Conservation (phyloP, 2,329 filamentous ascomycete genomes). For the Blastomyces parvus region DNA sequence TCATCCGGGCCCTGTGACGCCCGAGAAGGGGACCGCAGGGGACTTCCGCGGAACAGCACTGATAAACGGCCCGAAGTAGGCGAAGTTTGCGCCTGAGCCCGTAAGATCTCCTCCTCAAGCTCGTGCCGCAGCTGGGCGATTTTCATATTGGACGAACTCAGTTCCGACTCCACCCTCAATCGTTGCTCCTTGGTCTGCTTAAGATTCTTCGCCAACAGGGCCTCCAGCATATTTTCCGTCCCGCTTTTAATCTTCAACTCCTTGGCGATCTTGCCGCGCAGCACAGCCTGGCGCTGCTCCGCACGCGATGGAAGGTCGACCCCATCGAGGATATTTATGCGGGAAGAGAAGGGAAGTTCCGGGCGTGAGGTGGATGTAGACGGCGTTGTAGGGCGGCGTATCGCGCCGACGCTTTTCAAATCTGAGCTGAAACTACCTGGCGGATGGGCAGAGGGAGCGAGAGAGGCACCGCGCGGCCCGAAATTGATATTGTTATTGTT, state of each 20-base stretch:
- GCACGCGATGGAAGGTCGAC: conserved; percentile 47
- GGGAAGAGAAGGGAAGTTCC: conserved; percentile 45
- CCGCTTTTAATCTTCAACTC: conserved; percentile 98
- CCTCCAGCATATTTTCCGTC: conserved; percentile 95
- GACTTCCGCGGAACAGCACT: conserved; percentile 48
- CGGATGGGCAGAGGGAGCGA: conserved; percentile 62
- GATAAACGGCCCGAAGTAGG: conserved; percentile 41
- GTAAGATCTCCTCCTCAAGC: conserved; percentile 51
- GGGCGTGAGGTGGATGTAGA: conserved; percentile 39
- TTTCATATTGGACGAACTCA: conserved; percentile 75
- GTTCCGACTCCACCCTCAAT: conserved; percentile 69
- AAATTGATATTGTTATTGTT: conserved; percentile 36
- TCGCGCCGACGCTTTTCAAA: conserved; percentile 58
- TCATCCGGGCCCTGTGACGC: conserved; percentile 32
- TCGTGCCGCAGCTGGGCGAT: conserved; percentile 51
- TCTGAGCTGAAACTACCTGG: conserved; percentile 85
- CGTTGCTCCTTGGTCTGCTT: conserved; percentile 89
- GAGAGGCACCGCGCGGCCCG: conserved; percentile 57
- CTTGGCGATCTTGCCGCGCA: conserved; percentile 80
- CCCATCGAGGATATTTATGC: conserved; percentile 46
- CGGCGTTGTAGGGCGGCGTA: conserved; percentile 46
- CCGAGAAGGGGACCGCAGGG: conserved; percentile 43
- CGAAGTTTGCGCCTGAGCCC: conserved; percentile 45
- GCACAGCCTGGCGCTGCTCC: conserved; percentile 63
- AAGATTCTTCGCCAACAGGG: conserved; percentile 83